Conservation (phyloP, 1,139 yeast genomes). For the Nakaseomyces uthaithaninus region DNA sequence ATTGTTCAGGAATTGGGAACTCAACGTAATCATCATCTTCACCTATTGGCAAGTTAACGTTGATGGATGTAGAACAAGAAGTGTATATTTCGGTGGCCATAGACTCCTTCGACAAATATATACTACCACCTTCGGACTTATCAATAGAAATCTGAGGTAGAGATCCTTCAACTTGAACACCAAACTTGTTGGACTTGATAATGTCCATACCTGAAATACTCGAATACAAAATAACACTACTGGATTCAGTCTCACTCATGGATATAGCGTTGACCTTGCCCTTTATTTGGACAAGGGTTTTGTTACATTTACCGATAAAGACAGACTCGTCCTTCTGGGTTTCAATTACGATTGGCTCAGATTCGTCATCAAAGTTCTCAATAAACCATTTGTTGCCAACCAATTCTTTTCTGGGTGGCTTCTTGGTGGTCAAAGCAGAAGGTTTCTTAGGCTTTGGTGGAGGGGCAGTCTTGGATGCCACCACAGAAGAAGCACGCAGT, state of each 20-base stretch:
- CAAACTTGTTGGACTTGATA: conserved; percentile 74
- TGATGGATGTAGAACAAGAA: conserved; percentile 76
- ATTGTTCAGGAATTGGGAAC: conserved; percentile 80
- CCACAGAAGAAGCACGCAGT: conserved; percentile 45
- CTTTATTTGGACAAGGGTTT: conserved; percentile 67
- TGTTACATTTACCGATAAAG: conserved; percentile 73
- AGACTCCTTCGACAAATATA: conserved; percentile 68
- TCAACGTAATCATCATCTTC: conserved; percentile 63
- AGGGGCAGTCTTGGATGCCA: conserved; percentile 32
- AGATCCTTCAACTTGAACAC: conserved; percentile 71
- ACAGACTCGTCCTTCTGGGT: conserved; percentile 84
- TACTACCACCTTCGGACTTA: conserved; percentile 77
- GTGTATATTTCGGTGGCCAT: conserved; percentile 70
- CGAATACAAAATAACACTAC: conserved; percentile 74
- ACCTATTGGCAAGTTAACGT: conserved; percentile 66
- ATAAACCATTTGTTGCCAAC: conserved; percentile 85
- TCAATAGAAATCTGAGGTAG: conserved; percentile 82
- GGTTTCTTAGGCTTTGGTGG: conserved; percentile 67
- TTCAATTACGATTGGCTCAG: conserved; percentile 54
- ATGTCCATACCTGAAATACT: conserved; percentile 84
- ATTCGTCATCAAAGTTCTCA: conserved; percentile 60
- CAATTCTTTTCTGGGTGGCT: conserved; percentile 69
- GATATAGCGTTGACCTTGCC: conserved; percentile 92
- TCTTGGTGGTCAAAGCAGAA: conserved; percentile 44
- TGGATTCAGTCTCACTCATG: conserved; percentile 59